A percentile compares a stretch with the other conserved stretches of the same genome.
Conservation (phyloP, 495 filamentous ascomycete species). For the Lentithecium fluviatile region DNA sequence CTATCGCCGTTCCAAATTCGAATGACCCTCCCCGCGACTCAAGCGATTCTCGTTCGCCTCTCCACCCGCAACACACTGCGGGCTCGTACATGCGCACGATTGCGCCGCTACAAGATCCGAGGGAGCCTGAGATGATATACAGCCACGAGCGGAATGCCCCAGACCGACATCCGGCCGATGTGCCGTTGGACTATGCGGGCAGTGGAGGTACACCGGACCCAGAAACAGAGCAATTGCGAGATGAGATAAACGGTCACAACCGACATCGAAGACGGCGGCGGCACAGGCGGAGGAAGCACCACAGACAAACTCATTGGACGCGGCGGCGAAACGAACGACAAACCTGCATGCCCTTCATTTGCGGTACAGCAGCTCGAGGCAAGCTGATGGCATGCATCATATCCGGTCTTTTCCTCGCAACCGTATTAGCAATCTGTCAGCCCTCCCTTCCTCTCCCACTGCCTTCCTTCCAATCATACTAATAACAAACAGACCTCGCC, state of each 20-base stretch:
- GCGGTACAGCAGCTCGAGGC: conserved; percentile 19
- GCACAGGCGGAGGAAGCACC: conserved; percentile 3
- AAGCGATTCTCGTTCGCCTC: conserved; percentile 28
- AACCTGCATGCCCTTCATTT: conserved; percentile 21
- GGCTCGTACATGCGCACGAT: conserved; percentile 31
- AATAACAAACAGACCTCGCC: conserved; percentile 57
- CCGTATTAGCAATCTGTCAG: conserved; percentile 37
- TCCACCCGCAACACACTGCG: conserved; percentile 32
- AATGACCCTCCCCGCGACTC: conserved; percentile 24
- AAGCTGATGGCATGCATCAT: conserved; percentile 32
- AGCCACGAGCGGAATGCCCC: neutral
- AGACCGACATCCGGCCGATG: conserved; percentile 23
- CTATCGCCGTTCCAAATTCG: conserved; percentile 11
- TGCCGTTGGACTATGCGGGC: conserved; percentile 16
- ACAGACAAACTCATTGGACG: conserved; percentile 23
- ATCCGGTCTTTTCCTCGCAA: conserved; percentile 34
- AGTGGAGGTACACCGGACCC: conserved; percentile 14
- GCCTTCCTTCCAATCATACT: neutral
- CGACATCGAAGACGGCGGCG: conserved; percentile 4
- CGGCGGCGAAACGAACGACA: conserved; percentile 12
- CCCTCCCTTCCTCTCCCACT: conserved; percentile 1
- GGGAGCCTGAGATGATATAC: conserved; percentile 10
- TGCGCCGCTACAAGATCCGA: conserved; percentile 9
- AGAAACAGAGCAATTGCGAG: conserved; percentile 29
- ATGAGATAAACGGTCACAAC: conserved; percentile 6